Percentiles rank a stretch among this genome's conserved stretches.
phyloP scores from a whole-genome alignment of 306 rosid genomes.

The Trifolium fragiferum region DNA sequence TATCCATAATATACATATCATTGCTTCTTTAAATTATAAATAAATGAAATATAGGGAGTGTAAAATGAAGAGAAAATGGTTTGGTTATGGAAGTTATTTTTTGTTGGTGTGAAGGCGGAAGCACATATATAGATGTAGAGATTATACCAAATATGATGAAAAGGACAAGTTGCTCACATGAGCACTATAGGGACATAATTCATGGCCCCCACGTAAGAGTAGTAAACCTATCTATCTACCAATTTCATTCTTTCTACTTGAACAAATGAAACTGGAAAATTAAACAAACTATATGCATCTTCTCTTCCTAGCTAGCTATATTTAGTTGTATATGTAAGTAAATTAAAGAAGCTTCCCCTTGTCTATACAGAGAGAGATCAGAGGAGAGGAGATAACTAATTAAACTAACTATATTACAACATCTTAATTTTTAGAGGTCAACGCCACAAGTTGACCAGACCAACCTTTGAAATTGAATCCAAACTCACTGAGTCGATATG shows the following conservation, averaged over 20 bases:
- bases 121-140: constrained; percentile 38
- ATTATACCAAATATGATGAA: constrained; percentile 48
- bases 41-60: no score
- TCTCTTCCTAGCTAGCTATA: constrained; percentile 26
- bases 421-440: constrained; percentile 45
- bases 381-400: no score
- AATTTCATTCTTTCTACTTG: not conserved
- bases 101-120: constrained; percentile 47
- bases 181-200: constrained; percentile 55
- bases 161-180: constrained; percentile 84
- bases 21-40: no score
- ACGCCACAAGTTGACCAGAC: constrained; percentile 29
- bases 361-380: no score
- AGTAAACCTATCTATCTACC: constrained; percentile 46
- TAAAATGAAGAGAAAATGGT: not conserved
- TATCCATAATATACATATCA: no score
- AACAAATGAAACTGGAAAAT: constrained; percentile 38
- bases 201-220: constrained; percentile 75
- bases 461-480: constrained; percentile 21
- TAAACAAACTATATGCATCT: constrained; percentile 35
- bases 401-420: no score
- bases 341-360: no score
- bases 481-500: no score
- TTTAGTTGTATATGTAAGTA: no score
- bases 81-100: constrained; percentile 38